Base-by-base conservation (phyloP, 352 stramenopile species). In the Phytophthora pluvialis region DNA sequence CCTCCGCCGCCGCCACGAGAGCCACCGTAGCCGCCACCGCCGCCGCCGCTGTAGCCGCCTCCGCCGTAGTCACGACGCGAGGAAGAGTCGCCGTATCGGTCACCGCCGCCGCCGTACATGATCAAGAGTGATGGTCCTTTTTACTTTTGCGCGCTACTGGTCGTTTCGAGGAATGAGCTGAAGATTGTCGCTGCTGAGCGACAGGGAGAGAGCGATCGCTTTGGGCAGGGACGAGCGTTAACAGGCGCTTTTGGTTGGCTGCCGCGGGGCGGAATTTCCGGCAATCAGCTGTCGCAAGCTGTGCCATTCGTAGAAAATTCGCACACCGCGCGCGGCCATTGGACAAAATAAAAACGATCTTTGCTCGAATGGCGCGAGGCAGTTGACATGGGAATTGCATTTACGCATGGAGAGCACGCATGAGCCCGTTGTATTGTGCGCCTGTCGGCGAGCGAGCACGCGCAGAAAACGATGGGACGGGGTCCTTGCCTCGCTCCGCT, bases 61-160 rank as follows among this genome's bases (percentile, higher is more conserved):
- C 62, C 54, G 18, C 73, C 64, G 45, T 76, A 75, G 44, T 86
- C 82, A 28, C 82, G 83, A 68, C 83, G 85, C 54, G 83, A 92
- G 38, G 83, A 94, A 60, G 81, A 92, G 60, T 94, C 83, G 62
- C 67, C 73, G 73, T 91, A 80, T 67, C 83, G 75, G 64, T 92
- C 83, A 56, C 77, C 73, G 67, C 78, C 81, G 67, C 80, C 77
- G 47, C 80, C 77, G 79, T 89, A 90, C 81, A 90, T 90, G 25
- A n/a, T 74, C n/a, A 60, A 56, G 66, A 69, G 61, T 76, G 57
- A 74, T 73, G 60, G 60, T 62, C 44, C 43, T 40, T 46, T 16
- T 21, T 10, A 26, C 7, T 47, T 28, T 43, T 77, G 56, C 39
- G 48, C 32, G 26, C 45, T 48, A 44, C 40, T 6, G 18, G 60